Conservation (phyloP, 768 basidiomycete genomes). For the Macrolepiota albuminosa region DNA sequence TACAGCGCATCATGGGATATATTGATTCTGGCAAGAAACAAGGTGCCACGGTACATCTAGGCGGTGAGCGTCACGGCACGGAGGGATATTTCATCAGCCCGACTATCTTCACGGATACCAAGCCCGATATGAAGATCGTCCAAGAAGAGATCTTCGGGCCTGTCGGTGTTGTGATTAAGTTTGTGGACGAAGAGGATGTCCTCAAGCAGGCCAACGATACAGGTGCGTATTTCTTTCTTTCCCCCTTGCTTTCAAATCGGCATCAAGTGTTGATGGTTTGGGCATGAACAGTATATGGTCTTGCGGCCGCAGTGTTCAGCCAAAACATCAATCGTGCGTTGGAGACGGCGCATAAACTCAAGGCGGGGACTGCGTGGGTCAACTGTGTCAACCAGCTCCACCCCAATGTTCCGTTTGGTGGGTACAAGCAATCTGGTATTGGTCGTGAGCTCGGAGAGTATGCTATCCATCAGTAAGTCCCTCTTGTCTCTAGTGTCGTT, state of each 20-base stretch:
- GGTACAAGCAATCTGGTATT: conserved; percentile 80
- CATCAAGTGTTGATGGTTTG: background rate
- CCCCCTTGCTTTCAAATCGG: background rate
- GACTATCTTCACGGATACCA: conserved; percentile 63
- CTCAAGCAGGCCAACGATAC: conserved; percentile 81
- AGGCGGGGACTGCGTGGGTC: conserved; percentile 80
- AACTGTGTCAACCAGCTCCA: conserved; percentile 50
- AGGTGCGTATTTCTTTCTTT: conserved; percentile 9
- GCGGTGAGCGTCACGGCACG: conserved; percentile 46
- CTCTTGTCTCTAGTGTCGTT: background rate
- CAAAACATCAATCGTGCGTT: conserved; percentile 73
- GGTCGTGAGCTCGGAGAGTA: conserved; percentile 81
- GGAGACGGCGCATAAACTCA: conserved; percentile 63
- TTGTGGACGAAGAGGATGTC: conserved; percentile 52
- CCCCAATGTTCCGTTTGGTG: conserved; percentile 71
- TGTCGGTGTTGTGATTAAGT: conserved; percentile 64
- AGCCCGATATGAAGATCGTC: conserved; percentile 63
- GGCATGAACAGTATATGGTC: conserved; percentile 52
- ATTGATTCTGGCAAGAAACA: conserved; percentile 47
- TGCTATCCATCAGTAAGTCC: conserved; percentile 53
- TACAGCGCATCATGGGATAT: conserved; percentile 63
- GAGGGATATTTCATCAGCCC: conserved; percentile 61
- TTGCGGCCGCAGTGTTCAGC: conserved; percentile 86
- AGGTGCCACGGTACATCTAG: conserved; percentile 59
- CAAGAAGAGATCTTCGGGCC: conserved; percentile 72